Base-by-base conservation (phyloP, 306 rosid genomes). In the Ceratonia siliqua region DNA sequence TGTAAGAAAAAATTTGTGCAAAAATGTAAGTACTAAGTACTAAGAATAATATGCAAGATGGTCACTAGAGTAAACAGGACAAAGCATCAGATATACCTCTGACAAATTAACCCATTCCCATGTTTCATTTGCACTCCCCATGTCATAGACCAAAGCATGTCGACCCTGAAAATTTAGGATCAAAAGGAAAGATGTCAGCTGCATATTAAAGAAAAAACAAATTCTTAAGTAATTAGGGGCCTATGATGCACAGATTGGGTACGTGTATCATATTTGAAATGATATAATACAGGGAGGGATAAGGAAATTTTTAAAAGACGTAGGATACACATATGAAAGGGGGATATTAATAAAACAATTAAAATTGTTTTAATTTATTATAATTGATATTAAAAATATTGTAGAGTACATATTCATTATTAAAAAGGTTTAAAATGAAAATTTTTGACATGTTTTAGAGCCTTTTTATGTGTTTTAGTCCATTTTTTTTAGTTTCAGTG, bases 81-180 rank as follows among this genome's bases (percentile, higher is more conserved):
- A 61, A 56, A 65, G 50, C 45, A 17, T 56, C 63, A 54, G 56
- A 75, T 48, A 81, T 88, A 94, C 98, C 97, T 94, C 98, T 48
- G 91, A 85, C 55, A 94, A 89, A 87, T 94, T 88, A 78, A 94
- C 91, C 97, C 94, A 91, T 72, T 94, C 97, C 92, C 88, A 87
- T 25, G 98, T 85, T 83, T 89, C 97, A 59, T 88, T 74, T 2
- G 90, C 78, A 64, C 85, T 80, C 74, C 90, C 89, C 38, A 87
- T 84, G 80, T 91, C 98, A 70, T 94, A 94, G 54, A 91, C 94
- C 84, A 94, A 83, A 53, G 77, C 83, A 86, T 94, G 97, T 33
- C 87, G 85, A 75, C 97, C 94, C 98, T 91, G 86, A 86, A 84
- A 72, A 73, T 32, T 85, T 74, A 57, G 6, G 46, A 53, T 30